A percentile compares a stretch with the other conserved stretches of the same genome.
These are phyloP conservation scores for Meira nashicola DNA, from an alignment of 1,284 basidiomycete genomes.

Conservation along the genomic window DNA sequence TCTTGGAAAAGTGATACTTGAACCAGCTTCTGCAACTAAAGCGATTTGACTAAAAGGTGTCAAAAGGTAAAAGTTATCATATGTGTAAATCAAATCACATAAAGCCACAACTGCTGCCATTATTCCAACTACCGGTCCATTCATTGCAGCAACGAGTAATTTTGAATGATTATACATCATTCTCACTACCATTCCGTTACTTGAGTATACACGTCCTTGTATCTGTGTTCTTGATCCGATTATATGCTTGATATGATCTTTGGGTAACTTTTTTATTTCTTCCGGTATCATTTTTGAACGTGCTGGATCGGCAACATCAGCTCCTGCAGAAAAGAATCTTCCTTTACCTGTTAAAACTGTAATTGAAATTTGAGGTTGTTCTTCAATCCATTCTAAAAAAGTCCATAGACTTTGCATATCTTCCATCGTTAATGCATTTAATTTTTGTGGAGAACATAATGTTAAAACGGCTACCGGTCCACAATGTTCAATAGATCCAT, in stretches of 20 bases:
- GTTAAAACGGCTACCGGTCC: conserved; percentile 28
- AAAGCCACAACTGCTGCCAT: conserved; percentile 27
- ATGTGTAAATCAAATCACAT: conserved; percentile 34
- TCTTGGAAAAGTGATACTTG: conserved; percentile 14
- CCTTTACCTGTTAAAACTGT: conserved; percentile 34
- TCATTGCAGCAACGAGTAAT: conserved; percentile 34
- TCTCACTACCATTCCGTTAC: neutral
- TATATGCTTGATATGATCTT: neutral
- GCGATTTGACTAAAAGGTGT: conserved; percentile 34
- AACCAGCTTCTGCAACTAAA: conserved; percentile 29
- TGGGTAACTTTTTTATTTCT: conserved; percentile 12
- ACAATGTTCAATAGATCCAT: neutral
- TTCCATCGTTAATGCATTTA: conserved; percentile 26
- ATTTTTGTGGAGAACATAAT: conserved; percentile 22
- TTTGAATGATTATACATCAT: conserved; percentile 19
- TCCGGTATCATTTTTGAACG: conserved; percentile 7
- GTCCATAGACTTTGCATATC: conserved; percentile 23
- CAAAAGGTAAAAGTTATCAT: conserved; percentile 35
- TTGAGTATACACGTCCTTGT: neutral
- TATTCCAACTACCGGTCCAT: conserved; percentile 36
- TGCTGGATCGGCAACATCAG: conserved; percentile 31
- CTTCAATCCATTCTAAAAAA: conserved; percentile 28
- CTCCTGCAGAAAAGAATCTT: conserved; percentile 35
- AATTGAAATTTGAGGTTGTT: conserved; percentile 25
- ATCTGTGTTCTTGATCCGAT: neutral